These are phyloP conservation scores for Apiospora marii DNA, from an alignment of 2,329 filamentous ascomycete species.

Conservation along the genomic window DNA sequence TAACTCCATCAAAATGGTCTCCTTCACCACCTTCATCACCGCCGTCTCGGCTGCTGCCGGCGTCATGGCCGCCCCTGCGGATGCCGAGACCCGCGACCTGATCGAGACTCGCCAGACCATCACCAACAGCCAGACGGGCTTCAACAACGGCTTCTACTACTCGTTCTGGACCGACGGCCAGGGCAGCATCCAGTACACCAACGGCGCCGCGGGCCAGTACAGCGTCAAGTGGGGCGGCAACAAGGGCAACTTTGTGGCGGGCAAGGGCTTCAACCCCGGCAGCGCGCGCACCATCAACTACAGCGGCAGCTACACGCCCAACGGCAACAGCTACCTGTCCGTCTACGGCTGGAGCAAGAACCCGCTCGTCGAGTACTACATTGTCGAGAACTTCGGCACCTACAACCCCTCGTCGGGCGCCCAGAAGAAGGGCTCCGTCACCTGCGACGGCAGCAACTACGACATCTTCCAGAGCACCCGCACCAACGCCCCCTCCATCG, in stretches of 20 bases:
- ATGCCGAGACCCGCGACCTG: conserved; percentile 46
- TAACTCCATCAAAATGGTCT: conserved; percentile 47
- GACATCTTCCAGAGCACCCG: conserved; percentile 44
- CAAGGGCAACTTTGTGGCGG: conserved; percentile 56
- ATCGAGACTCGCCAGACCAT: conserved; percentile 38
- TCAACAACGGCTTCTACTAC: conserved; percentile 66
- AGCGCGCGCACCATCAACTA: conserved; percentile 51
- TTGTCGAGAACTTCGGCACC: conserved; percentile 53
- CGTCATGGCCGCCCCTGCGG: conserved; percentile 46
- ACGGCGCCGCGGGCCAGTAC: conserved; percentile 58
- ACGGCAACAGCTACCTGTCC: conserved; percentile 55
- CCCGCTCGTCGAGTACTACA: conserved; percentile 50
- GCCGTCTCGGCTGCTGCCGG: conserved; percentile 44
- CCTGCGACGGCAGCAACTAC: conserved; percentile 44
- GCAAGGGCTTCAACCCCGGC: conserved; percentile 56
- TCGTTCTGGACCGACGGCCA: conserved; percentile 66
- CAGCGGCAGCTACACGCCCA: conserved; percentile 54
- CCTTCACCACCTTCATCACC: conserved; percentile 48
- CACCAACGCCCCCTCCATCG: conserved; percentile 52
- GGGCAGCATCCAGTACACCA: conserved; percentile 61
- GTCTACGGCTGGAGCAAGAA: conserved; percentile 51
- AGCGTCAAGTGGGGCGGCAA: conserved; percentile 55
- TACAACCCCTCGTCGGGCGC: conserved; percentile 50
- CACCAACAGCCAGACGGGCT: conserved; percentile 57
- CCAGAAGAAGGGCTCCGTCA: conserved; percentile 41